phyloP scores from a whole-genome alignment of 164 flowering plant genomes.

The Houttuynia cordata region DNA sequence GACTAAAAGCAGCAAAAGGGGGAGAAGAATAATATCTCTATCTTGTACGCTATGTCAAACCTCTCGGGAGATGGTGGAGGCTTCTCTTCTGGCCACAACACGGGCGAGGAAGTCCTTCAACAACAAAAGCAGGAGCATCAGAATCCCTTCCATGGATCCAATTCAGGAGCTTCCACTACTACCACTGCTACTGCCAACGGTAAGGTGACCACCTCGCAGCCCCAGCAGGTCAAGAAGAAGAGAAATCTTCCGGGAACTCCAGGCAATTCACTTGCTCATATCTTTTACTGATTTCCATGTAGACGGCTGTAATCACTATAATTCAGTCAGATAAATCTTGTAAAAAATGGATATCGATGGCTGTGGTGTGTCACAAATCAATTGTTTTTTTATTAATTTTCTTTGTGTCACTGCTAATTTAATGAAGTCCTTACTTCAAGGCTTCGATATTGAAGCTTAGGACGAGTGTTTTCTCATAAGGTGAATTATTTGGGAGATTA shows the following conservation, averaged over 20 bases:
- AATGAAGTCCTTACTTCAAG: no score
- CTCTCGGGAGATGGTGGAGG: conserved; percentile 61
- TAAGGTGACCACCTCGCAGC: conserved; percentile 32
- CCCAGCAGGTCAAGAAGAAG: conserved; percentile 46
- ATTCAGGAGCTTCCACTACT: conserved; percentile 10
- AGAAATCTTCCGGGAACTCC: conserved; percentile 84
- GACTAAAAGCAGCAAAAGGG: conserved; percentile 6
- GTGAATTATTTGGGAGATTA: no score
- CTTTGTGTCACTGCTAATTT: no score
- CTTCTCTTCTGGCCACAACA: conserved; percentile 50
- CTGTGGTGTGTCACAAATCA: no score
- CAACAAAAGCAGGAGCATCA: conserved; percentile 10
- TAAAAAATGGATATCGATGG: no score
- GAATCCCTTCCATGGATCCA: conserved; percentile 22
- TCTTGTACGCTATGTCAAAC: conserved; percentile 39
- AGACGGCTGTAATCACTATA: background rate
- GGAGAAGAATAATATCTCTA: conserved; percentile 1
- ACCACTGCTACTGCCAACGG: conserved; percentile 18
- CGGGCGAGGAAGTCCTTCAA: conserved; percentile 35
- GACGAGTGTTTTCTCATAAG: no score
- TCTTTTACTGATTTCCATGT: background rate
- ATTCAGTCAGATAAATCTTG: no score
- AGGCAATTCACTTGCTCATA: conserved; percentile 30
- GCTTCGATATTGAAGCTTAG: no score
- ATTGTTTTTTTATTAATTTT: no score